Base-by-base conservation (phyloP, 306 rosid genomes). In the Herpetospermum pedunculosum region DNA sequence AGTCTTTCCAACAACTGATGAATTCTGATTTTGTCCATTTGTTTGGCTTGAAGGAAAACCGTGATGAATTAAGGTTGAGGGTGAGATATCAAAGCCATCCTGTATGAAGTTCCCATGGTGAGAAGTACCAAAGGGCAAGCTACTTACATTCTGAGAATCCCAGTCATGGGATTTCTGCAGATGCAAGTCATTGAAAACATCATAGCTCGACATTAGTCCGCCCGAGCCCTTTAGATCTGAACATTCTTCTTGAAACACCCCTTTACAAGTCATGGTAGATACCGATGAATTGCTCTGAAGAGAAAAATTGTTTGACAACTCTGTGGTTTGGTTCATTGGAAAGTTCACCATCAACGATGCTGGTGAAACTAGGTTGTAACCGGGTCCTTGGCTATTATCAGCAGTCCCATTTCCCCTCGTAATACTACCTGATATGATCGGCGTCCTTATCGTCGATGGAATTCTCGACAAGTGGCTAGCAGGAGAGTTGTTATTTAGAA, bases 141-240 rank as follows among this genome's bases (percentile, higher is more conserved):
- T 85, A 76, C 92, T 84, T 7, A 82, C 77, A 77, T 85, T 93
- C 76, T 89, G 85, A 43, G 84, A 65, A 60, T 82, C 93, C 98
- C 97, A 94, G 47, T 91, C 92, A 67, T 85, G 89, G 57, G 97
- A 44, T 62, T 94, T 91, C 18, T 81, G 94, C 76, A 85, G 89
- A 47, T 82, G 79, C 80, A 91, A 75, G 72, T 95, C 97, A 73
- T 81, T 88, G 74, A 88, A 95, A 30, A 87, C 90, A 80, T 88
- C 96, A 49, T 89, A 95, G 75, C 86, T 92, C 28, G 83, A 69
- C 74, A 70, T 54, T 71, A 91, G 83, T 72, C 85, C 87, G 0
- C 75, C 74, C 2, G 96, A 75, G 48, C 79, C 87, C 75, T 88
- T 91, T 19, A 83, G 77, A 44, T 87, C 90, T 0, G 90, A 82